A percentile compares a stretch with the other conserved stretches of the same genome.
phyloP scores from a whole-genome alignment of 2,329 filamentous ascomycete species.

The Mycosphaerella arachidis region DNA sequence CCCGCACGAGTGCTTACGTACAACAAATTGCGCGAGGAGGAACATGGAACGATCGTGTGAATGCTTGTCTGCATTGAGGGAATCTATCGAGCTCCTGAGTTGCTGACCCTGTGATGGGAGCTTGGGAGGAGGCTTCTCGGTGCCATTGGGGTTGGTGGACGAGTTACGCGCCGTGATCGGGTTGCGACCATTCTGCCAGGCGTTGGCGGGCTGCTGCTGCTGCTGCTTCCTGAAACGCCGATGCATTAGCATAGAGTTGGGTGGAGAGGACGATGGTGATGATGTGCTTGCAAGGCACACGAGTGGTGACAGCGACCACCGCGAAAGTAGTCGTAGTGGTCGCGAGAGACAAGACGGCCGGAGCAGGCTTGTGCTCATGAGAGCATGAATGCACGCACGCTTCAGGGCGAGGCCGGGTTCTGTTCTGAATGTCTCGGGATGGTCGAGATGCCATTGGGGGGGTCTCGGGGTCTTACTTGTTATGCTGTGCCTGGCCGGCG shows the following conservation, averaged over 20 bases:
- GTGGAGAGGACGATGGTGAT: not conserved
- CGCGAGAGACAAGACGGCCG: not conserved
- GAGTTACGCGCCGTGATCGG: slow-evolving; percentile 56
- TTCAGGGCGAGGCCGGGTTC: not conserved
- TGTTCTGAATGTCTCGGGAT: not conserved
- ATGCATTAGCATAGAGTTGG: slow-evolving; percentile 8
- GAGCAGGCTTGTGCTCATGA: not conserved
- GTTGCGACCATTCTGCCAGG: slow-evolving; percentile 56
- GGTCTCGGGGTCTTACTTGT: slow-evolving; percentile 50
- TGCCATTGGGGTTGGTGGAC: slow-evolving; percentile 52
- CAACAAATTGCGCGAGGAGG: slow-evolving; percentile 55
- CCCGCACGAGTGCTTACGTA: slow-evolving; percentile 46
- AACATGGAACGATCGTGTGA: slow-evolving; percentile 58
- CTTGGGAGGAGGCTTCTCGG: slow-evolving; percentile 33
- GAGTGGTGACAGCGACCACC: not conserved
- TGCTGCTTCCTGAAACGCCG: slow-evolving; percentile 44
- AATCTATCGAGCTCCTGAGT: slow-evolving; percentile 39
- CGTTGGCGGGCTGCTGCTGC: slow-evolving; percentile 33
- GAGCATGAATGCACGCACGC: not conserved
- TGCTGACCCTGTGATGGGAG: slow-evolving; percentile 18
- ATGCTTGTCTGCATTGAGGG: slow-evolving; percentile 51
- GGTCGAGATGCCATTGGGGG: slow-evolving; percentile 10
- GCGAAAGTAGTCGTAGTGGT: not conserved
- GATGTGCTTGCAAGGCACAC: not conserved
- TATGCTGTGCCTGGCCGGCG: slow-evolving; percentile 47